These are phyloP conservation scores for Phytophthora colocasiae DNA, from an alignment of 352 stramenopile genomes.

Conservation along the genomic window DNA sequence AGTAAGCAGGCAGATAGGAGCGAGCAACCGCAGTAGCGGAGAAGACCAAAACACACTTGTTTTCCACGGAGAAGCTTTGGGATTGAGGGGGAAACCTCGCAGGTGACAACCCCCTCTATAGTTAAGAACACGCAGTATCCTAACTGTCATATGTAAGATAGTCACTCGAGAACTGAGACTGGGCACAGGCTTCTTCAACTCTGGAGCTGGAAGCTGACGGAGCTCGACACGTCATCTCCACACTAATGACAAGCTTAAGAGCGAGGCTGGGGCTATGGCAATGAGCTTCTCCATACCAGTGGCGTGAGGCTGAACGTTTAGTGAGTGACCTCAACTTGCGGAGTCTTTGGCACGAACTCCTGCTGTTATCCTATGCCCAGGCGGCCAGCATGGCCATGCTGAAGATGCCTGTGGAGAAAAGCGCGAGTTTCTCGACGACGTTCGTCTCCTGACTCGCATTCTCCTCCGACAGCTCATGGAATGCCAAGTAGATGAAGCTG, in stretches of 20 bases:
- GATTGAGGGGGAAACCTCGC: too few relatives aligned
- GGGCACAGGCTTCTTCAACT: too few relatives aligned
- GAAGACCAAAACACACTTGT: too few relatives aligned
- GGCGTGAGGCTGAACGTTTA: constrained; percentile 8
- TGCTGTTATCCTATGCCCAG: constrained; percentile 43
- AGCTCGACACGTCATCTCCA: too few relatives aligned
- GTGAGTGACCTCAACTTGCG: constrained; percentile 2
- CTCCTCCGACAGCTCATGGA: constrained; percentile 74
- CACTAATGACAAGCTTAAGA: constrained; percentile 6
- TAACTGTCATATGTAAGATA: too few relatives aligned
- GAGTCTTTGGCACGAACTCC: constrained; percentile 7
- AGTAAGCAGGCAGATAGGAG: too few relatives aligned
- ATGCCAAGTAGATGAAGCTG: constrained; percentile 76
- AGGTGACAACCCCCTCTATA: too few relatives aligned
- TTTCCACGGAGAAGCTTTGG: too few relatives aligned
- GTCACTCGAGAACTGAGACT: too few relatives aligned
- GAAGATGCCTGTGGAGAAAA: constrained; percentile 55
- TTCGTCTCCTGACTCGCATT: constrained; percentile 46
- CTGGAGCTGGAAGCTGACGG: too few relatives aligned
- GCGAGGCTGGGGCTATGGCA: background rate
- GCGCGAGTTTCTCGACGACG: constrained; percentile 53
- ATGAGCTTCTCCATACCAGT: constrained; percentile 19
- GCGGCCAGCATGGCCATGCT: constrained; percentile 62
- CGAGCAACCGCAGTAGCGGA: too few relatives aligned
- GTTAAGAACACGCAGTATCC: too few relatives aligned